Conservation (phyloP, 495 filamentous ascomycete genomes). For the Penicillium turbatum region DNA sequence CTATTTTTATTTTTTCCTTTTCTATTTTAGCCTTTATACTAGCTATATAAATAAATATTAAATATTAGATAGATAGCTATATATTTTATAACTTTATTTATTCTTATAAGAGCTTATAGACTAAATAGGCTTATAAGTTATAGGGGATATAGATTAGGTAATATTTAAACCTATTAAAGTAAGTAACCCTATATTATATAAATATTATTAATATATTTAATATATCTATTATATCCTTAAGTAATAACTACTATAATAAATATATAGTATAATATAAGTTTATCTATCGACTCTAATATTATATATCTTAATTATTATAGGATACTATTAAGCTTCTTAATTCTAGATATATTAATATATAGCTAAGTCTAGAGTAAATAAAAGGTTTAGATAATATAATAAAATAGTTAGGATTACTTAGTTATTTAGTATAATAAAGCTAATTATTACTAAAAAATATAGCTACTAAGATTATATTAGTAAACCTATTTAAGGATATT, state of each 20-base stretch:
- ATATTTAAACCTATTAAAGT: not conserved
- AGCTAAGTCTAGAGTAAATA: not conserved
- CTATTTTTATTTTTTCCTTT: no score
- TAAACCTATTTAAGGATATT: slow-evolving; percentile 24
- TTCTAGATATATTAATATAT: not conserved
- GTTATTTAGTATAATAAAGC: not conserved
- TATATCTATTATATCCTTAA: not conserved
- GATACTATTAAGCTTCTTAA: slow-evolving; percentile 1
- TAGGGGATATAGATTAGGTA: not conserved
- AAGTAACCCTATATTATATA: not conserved
- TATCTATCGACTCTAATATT: not conserved
- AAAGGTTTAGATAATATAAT: not conserved
- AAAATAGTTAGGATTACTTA: not conserved
- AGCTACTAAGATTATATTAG: not conserved
- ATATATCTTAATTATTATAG: not conserved
- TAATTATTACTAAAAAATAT: not conserved
- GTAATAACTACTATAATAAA: not conserved
- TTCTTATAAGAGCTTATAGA: not conserved
- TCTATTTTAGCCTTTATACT: no score
- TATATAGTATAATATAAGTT: not conserved
- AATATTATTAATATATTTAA: not conserved
- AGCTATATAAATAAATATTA: no score
- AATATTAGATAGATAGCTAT: no score
- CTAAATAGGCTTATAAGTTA: not conserved
- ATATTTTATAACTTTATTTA: no score